phyloP scores from a whole-genome alignment of 164 flowering plant species.

The Kalanchoe fedtschenkoi region DNA sequence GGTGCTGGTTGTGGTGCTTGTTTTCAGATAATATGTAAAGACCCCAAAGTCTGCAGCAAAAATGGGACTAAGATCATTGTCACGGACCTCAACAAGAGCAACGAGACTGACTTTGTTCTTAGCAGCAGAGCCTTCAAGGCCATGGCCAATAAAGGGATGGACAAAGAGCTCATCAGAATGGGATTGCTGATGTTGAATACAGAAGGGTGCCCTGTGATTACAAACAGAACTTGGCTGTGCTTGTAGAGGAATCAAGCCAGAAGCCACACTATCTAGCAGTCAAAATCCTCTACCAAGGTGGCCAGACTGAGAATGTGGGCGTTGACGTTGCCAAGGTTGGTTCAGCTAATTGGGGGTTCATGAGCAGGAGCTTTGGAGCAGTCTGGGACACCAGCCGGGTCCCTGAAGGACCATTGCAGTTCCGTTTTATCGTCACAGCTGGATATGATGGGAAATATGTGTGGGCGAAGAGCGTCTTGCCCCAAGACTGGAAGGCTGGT shows the following conservation, averaged over 20 bases:
- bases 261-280: slow-evolving; percentile 60
- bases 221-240: slow-evolving; percentile 42
- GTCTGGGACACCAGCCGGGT: slow-evolving; percentile 66
- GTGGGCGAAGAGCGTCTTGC: slow-evolving; percentile 54
- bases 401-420: slow-evolving; percentile 54
- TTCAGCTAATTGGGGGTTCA: slow-evolving; percentile 40
- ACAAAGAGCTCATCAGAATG: slow-evolving; percentile 33
- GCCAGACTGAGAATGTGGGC: slow-evolving; percentile 66
- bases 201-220: slow-evolving; percentile 77
- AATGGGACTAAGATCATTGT: slow-evolving; percentile 44
- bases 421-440: slow-evolving; percentile 53
- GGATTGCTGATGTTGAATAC: slow-evolving; percentile 62
- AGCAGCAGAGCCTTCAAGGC: slow-evolving; percentile 57
- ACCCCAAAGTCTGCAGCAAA: slow-evolving; percentile 33
- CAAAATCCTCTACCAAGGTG: slow-evolving; percentile 73
- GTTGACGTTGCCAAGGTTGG: slow-evolving; percentile 66
- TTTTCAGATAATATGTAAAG: slow-evolving; percentile 80
- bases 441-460: slow-evolving; percentile 63
- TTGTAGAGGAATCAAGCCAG: slow-evolving; percentile 73
- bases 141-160: slow-evolving; percentile 57
- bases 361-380: slow-evolving; percentile 61
- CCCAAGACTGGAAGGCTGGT: slow-evolving; percentile 68
- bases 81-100: slow-evolving; percentile 50
- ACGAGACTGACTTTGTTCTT: slow-evolving; percentile 60
- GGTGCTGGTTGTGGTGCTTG: slow-evolving; percentile 94